Evolutionary conservation across 441 rosid genomes (phyloP).

Genomic region (Erysimum pusillum): DNA sequence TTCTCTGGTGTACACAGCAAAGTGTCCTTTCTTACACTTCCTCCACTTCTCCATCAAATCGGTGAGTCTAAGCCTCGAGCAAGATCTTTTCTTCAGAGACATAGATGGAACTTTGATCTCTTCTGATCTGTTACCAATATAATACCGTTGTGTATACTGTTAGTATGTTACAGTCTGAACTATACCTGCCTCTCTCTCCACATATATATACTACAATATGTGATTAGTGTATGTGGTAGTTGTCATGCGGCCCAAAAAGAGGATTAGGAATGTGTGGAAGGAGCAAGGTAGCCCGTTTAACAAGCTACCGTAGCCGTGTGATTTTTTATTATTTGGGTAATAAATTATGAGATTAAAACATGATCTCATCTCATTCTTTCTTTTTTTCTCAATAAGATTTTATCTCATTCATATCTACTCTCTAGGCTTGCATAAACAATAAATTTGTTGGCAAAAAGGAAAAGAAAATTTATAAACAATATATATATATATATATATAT

Average conservation of each 20-base stretch:
- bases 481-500: too few relatives aligned
- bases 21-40: slow-evolving; percentile 60
- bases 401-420: neutral
- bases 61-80: slow-evolving; percentile 41
- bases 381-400: too few relatives aligned
- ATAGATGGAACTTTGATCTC: slow-evolving; percentile 12
- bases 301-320: slow-evolving; percentile 25
- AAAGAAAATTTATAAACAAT: too few relatives aligned
- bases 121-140: slow-evolving; percentile 28
- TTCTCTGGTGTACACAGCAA: slow-evolving; percentile 56
- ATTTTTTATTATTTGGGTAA: slow-evolving; percentile 25
- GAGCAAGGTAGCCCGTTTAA: slow-evolving; percentile 34
- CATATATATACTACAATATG: slow-evolving; percentile 34
- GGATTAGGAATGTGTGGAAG: slow-evolving; percentile 54
- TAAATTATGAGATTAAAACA: neutral
- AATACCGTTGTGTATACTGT: slow-evolving; percentile 33
- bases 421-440: neutral
- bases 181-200: slow-evolving; percentile 38
- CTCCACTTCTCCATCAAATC: slow-evolving; percentile 54
- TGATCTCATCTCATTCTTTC: too few relatives aligned
- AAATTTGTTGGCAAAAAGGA: neutral
- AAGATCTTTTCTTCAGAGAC: slow-evolving; percentile 43
- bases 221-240: slow-evolving; percentile 46
- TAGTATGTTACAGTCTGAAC: slow-evolving; percentile 45
- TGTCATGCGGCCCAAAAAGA: slow-evolving; percentile 36